Conservation (phyloP, 2,329 filamentous ascomycete species). For the Trichoderma pleuroti region DNA sequence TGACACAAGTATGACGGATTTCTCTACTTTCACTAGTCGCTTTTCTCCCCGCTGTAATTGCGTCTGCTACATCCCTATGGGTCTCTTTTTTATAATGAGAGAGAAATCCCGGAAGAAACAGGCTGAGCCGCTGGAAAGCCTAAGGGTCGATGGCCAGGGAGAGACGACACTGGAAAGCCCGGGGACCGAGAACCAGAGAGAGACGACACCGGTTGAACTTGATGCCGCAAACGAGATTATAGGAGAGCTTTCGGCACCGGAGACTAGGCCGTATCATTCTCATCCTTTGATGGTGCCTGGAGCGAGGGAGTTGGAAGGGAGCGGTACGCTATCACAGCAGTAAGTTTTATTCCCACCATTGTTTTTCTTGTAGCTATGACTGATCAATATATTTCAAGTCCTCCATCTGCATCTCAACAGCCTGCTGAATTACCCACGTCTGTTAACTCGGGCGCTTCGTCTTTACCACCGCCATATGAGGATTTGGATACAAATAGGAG, state of each 20-base stretch:
- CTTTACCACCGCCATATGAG: slow-evolving; percentile 37
- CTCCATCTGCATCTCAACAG: not conserved
- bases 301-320: not conserved
- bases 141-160: not conserved
- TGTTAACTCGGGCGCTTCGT: slow-evolving; percentile 31
- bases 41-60: no score
- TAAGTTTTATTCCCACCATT: not conserved
- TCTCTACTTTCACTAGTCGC: no score
- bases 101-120: no score
- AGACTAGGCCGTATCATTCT: not conserved
- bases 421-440: slow-evolving; percentile 37
- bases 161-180: not conserved
- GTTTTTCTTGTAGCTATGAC: not conserved
- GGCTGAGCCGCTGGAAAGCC: no score
- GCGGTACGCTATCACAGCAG: not conserved
- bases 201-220: not conserved
- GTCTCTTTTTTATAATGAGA: no score
- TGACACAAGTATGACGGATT: no score
- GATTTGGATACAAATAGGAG: slow-evolving; percentile 9
- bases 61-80: no score
- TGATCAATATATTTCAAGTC: not conserved
- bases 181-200: not conserved
- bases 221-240: not conserved
- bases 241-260: not conserved
- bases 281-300: not conserved